These are phyloP conservation scores for Madurella mycetomatis DNA, from an alignment of 2,329 filamentous ascomycete genomes.

Conservation along the genomic window DNA sequence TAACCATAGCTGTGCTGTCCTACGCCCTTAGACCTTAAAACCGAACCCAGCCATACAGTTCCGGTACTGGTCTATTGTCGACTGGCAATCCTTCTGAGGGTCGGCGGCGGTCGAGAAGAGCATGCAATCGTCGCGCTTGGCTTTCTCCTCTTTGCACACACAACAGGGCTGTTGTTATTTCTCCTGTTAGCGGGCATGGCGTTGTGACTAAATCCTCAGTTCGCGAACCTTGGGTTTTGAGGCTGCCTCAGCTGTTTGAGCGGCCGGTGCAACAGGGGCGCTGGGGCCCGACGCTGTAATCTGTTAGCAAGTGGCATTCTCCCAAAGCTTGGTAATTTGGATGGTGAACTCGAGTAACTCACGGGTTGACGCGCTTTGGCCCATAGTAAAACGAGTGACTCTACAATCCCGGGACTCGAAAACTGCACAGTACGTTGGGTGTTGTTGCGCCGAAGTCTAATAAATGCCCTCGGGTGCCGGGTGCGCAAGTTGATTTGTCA, in stretches of 20 bases:
- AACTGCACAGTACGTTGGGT: background rate
- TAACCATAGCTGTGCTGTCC: background rate
- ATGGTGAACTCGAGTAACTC: conserved; percentile 12
- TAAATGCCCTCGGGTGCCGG: background rate
- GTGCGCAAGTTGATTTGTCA: conserved; percentile 21
- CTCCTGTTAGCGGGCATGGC: background rate
- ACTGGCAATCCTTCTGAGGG: conserved; percentile 77
- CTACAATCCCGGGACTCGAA: background rate
- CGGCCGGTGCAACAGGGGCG: conserved; percentile 4
- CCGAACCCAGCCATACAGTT: conserved; percentile 91
- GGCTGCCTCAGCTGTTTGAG: conserved; percentile 12
- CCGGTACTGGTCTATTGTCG: conserved; percentile 79
- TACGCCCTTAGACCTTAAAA: conserved; percentile 59
- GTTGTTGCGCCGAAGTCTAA: background rate
- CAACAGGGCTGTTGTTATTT: conserved; percentile 73
- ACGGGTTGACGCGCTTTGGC: conserved; percentile 29
- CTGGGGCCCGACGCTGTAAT: conserved; percentile 14
- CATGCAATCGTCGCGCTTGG: conserved; percentile 95
- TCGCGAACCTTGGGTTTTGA: conserved; percentile 40
- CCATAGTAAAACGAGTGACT: conserved; percentile 25
- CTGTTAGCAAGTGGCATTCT: conserved; percentile 4
- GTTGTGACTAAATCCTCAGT: background rate
- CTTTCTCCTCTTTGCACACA: conserved; percentile 94
- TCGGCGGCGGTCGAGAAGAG: conserved; percentile 85
- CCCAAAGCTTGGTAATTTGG: background rate